phyloP scores from a whole-genome alignment of 2,329 filamentous ascomycete genomes.

The Alternaria gansuensis region DNA sequence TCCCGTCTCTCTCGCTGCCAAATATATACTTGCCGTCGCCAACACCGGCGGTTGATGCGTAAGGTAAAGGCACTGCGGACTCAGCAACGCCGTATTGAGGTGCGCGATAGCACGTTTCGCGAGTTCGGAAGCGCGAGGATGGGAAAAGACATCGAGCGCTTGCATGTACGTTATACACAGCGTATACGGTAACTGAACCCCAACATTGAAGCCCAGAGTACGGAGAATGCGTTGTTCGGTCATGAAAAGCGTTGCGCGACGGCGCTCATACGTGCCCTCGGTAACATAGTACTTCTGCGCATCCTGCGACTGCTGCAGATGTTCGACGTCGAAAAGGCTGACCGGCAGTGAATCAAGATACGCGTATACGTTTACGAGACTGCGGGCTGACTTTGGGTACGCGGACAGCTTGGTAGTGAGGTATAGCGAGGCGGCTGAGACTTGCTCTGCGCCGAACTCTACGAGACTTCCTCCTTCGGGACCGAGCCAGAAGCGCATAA shows the following conservation, averaged over 20 bases:
- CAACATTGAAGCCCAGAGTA: conserved; percentile 80
- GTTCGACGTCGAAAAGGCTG: conserved; percentile 59
- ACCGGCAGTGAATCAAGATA: conserved; percentile 75
- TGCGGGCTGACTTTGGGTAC: conserved; percentile 77
- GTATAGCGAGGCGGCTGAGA: conserved; percentile 83
- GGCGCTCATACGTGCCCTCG: conserved; percentile 72
- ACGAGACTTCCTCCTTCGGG: conserved; percentile 60
- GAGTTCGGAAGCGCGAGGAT: conserved; percentile 60
- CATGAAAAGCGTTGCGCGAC: conserved; percentile 71
- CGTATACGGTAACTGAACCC: conserved; percentile 84
- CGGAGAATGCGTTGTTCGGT: conserved; percentile 81
- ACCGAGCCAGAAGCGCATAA: conserved; percentile 82
- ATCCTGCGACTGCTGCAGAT: conserved; percentile 31
- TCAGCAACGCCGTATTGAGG: conserved; percentile 85
- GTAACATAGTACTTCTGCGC: conserved; percentile 66
- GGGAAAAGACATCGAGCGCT: conserved; percentile 74
- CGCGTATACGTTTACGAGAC: conserved; percentile 83
- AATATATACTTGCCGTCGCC: conserved; percentile 88
- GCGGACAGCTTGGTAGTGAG: conserved; percentile 84
- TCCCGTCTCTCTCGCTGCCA: conserved; percentile 79
- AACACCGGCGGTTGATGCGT: conserved; percentile 90
- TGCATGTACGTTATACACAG: conserved; percentile 93
- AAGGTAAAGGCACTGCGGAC: conserved; percentile 86
- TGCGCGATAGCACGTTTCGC: conserved; percentile 74
- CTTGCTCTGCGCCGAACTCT: conserved; percentile 69